Evolutionary conservation across 805 yeast species (phyloP).

Genomic region (Suhomyces sp.): DNA sequence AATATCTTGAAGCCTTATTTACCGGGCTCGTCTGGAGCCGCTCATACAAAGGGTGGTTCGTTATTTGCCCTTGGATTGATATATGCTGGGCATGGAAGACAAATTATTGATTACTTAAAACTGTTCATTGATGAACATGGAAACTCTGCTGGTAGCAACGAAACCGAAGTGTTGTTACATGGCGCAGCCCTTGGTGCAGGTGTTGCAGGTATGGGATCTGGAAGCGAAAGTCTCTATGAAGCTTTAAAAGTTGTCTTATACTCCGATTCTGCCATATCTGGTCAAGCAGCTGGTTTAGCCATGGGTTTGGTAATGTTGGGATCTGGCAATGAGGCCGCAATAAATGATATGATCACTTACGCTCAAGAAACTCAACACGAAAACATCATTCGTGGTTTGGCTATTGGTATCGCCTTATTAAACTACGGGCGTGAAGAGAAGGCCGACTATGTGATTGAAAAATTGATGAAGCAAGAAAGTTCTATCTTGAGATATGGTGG

Average conservation of each 20-base stretch:
- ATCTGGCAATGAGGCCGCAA: conserved; percentile 67
- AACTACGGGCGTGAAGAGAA: conserved; percentile 82
- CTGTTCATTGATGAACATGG: conserved; percentile 66
- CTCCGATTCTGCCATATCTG: conserved; percentile 89
- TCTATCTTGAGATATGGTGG: conserved; percentile 93
- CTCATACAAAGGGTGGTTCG: conserved; percentile 94
- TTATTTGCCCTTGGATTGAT: conserved; percentile 89
- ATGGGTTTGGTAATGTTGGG: conserved; percentile 97
- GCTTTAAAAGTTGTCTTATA: conserved; percentile 80
- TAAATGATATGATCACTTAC: conserved; percentile 79
- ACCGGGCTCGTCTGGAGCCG: conserved; percentile 76
- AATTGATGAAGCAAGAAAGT: conserved; percentile 70
- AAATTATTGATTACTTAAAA: conserved; percentile 76
- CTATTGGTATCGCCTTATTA: conserved; percentile 83
- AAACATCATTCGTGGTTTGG: conserved; percentile 89
- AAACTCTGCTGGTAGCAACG: conserved; percentile 63
- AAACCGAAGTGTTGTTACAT: conserved; percentile 80
- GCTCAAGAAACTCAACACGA: conserved; percentile 97
- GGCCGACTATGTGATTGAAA: conserved; percentile 68
- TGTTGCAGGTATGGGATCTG: conserved; percentile 94
- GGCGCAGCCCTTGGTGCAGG: conserved; percentile 97
- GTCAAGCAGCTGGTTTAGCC: conserved; percentile 94
- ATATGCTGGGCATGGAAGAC: conserved; percentile 95
- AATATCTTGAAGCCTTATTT: conserved; percentile 85
- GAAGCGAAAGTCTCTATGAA: conserved; percentile 70